Base-by-base conservation (phyloP, 768 basidiomycete genomes). In the Psilocybe cubensis region DNA sequence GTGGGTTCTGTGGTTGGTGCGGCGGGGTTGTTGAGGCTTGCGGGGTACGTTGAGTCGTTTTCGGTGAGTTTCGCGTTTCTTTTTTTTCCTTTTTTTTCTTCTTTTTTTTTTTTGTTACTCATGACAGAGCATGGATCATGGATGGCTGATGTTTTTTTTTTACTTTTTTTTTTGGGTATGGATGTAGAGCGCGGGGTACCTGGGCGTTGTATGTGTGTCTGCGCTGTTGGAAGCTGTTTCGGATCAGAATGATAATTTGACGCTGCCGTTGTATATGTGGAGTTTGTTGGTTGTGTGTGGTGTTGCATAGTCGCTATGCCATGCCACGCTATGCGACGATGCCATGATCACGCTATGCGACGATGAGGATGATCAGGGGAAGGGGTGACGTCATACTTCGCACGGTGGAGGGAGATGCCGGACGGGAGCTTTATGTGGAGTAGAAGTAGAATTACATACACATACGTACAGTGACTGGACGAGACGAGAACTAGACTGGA, bases 231-330 rank as follows among this genome's bases (percentile, higher is more conserved):
- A 99, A 74, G 97, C 94, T 14, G 73, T 95, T 55, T 94, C 93
- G 18, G 89, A 89, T 68, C 97, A 99, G 75, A 98, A 98, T 73
- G 97, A 99, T 74, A 99, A 99, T 74, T 79, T 99, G 63, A 94
- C 92, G 40, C 78, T 99, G 60, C 96, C 97, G n/a, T 75, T 98
- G 72, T 98, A 90, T 71, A 87, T 96, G 78, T 99, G 95, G 94
- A 90, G 91, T 68, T 79, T 94, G 75, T 77, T 94, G 29, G 87
- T 88, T 28, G 73, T 94, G n/a, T n/a, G n/a, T n/a, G n/a, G n/a
- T n/a, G n/a, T n/a, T n/a, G n/a, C n/a, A n/a, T n/a, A n/a, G n/a
- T n/a, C n/a, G n/a, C n/a, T n/a, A n/a, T n/a, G n/a, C n/a, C n/a
- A n/a, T n/a, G n/a, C n/a, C n/a, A n/a, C n/a, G n/a, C n/a, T n/a